Conservation (phyloP, 2,329 filamentous ascomycete genomes). For the Coleophoma cylindrospora region DNA sequence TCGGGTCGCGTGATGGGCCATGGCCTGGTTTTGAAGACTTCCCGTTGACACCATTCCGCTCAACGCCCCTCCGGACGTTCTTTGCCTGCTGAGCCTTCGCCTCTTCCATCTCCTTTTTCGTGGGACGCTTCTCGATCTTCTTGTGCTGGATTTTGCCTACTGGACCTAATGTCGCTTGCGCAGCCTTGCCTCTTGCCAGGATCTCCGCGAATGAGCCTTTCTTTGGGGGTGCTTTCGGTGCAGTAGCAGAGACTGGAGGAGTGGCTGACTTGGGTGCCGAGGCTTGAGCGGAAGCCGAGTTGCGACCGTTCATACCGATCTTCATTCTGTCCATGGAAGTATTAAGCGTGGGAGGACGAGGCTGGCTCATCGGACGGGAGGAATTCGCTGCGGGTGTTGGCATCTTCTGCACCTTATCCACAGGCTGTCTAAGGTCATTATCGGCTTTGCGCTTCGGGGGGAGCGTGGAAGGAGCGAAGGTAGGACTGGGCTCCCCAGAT, state of each 20-base stretch:
- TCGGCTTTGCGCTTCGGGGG: conserved; percentile 53
- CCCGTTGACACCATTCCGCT: conserved; percentile 18
- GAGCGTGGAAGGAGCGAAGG: conserved; percentile 25
- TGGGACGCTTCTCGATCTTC: conserved; percentile 58
- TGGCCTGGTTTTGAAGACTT: conserved; percentile 18
- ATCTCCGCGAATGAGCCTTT: conserved; percentile 73
- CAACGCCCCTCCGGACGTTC: conserved; percentile 11
- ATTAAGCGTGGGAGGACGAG: conserved; percentile 11
- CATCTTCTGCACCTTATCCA: conserved; percentile 37
- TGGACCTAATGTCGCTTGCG: conserved; percentile 54
- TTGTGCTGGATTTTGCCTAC: conserved; percentile 73
- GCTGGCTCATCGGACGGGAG: conserved; percentile 11
- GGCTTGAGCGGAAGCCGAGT: conserved; percentile 4
- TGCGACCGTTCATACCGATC: conserved; percentile 7
- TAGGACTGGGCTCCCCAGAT: conserved; percentile 41
- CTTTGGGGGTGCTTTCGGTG: conserved; percentile 45
- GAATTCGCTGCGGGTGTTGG: conserved; percentile 16
- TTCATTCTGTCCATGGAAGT: conserved; percentile 16
- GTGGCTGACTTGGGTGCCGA: conserved; percentile 14
- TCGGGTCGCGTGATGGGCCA: conserved; percentile 9
- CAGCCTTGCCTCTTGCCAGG: conserved; percentile 65
- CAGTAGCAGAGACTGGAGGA: conserved; percentile 11
- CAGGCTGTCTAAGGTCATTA: conserved; percentile 37
- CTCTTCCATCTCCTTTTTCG: conserved; percentile 41
- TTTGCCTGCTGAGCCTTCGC: conserved; percentile 18